Conservation (phyloP, 345 rosid genomes). For the Tarenaya hassleriana region DNA sequence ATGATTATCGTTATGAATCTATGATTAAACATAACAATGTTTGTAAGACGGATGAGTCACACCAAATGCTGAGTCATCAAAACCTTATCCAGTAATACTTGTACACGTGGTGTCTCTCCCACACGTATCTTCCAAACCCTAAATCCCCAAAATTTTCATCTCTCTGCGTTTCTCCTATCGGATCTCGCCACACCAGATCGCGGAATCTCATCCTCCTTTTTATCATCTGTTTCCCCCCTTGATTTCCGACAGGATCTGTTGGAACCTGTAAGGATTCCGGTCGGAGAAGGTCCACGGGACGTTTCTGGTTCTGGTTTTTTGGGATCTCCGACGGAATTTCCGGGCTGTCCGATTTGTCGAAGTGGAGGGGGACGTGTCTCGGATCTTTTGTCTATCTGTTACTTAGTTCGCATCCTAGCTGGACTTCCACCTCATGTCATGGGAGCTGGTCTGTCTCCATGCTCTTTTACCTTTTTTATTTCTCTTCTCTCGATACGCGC, state of each 20-base stretch:
- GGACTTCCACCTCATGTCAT: constrained; percentile 40
- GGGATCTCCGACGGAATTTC: background rate
- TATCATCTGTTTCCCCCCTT: background rate
- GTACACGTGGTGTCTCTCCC: constrained; percentile 43
- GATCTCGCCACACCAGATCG: background rate
- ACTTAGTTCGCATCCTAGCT: constrained; percentile 18
- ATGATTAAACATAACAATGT: background rate
- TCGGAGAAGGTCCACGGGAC: background rate
- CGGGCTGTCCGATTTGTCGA: constrained; percentile 30
- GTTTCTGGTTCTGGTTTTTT: background rate
- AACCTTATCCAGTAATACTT: constrained; percentile 33
- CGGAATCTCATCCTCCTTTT: background rate
- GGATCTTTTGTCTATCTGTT: background rate
- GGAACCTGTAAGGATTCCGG: background rate
- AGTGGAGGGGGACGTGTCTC: background rate
- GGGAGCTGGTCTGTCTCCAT: constrained; percentile 26
- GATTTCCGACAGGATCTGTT: background rate
- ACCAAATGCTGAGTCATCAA: background rate
- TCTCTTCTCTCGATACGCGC: background rate
- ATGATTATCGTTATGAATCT: background rate
- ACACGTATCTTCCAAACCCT: constrained; percentile 45
- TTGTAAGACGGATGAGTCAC: background rate
- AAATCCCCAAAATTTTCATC: constrained; percentile 21
- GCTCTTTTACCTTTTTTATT: background rate
- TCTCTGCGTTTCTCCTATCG: background rate